Evolutionary conservation across 1,284 basidiomycete genomes (phyloP).

Genomic region (Cryptococcus maquisensis): DNA sequence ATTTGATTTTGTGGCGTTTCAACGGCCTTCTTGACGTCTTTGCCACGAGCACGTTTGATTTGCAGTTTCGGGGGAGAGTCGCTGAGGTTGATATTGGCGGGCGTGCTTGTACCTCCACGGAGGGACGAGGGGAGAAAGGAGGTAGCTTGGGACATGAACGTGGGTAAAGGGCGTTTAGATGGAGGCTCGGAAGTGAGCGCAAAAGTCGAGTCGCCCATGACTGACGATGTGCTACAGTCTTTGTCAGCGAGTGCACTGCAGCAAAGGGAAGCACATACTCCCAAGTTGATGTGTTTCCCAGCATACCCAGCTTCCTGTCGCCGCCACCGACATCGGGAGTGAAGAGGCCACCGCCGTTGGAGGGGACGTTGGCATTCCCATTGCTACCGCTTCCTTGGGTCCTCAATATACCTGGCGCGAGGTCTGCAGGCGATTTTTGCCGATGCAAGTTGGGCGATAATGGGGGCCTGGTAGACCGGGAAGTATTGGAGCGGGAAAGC

Average conservation of each 20-base stretch:
- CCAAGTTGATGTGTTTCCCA: constrained; percentile 30
- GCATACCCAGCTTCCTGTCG: constrained; percentile 23
- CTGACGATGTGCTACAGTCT: constrained; percentile 30
- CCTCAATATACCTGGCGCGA: not conserved
- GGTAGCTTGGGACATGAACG: constrained; percentile 26
- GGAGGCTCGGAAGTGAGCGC: constrained; percentile 22
- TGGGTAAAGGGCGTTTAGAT: constrained; percentile 32
- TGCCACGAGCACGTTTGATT: constrained; percentile 43
- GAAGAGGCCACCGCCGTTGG: constrained; percentile 63
- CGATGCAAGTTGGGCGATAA: constrained; percentile 38
- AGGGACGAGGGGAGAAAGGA: constrained; percentile 17
- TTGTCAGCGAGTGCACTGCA: not conserved
- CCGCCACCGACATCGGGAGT: constrained; percentile 56
- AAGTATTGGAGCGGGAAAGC: constrained; percentile 19
- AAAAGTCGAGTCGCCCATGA: constrained; percentile 38
- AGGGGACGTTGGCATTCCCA: not conserved
- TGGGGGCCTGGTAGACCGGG: constrained; percentile 52
- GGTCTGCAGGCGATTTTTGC: not conserved
- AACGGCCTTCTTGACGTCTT: constrained; percentile 18
- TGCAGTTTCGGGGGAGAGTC: constrained; percentile 31
- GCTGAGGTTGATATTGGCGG: constrained; percentile 10
- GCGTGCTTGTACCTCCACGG: constrained; percentile 23
- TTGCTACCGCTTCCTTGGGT: constrained; percentile 52
- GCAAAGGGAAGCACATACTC: constrained; percentile 27
- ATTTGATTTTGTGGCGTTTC: constrained; percentile 18